Base-by-base conservation (phyloP, 2,329 filamentous ascomycete species). In the Colletotrichum navitas region DNA sequence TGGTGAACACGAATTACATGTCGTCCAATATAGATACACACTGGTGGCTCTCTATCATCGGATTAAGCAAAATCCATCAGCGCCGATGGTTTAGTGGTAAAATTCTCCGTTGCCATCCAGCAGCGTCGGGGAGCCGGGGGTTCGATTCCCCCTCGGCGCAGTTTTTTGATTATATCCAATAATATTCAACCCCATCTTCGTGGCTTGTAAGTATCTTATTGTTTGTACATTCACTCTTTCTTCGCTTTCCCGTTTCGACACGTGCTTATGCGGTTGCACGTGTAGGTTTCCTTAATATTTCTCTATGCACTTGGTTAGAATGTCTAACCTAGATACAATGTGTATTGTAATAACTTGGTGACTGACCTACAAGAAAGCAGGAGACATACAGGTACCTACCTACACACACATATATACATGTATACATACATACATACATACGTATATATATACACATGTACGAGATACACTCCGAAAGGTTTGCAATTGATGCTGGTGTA, bases 31-130 rank as follows among this genome's bases (percentile, higher is more conserved):
- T 16, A 6, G 1, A 43, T 4, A 1, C 11, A 0, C 1, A 7
- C 4, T 1, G 4, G 6, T 2, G 3, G 0, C 0, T 0, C 0
- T 1, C 1, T 1, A 1, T 0, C 18, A 60, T 60, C 24, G 2
- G 14, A 60, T 24, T 8, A 47, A 29, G 11, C 6, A n/a, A 2
- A 2, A 24, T 36, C 26, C 18, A 24, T 14, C 29, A 8, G 59
- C 59, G 59, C 45, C 43, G 59, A 61, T 61, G 59, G 59, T 61
- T 61, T 61, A 61, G 59, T 61, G 59, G 59, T 61, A 61, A 61
- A 61, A 61, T 61, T 61, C 59, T 61, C 59, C 59, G 59, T 61
- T 61, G 59, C 59, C 59, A 61, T 49, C 43, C 12, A 36, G 59
- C 59, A 61, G 59, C 59, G 59, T 61, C 59, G 59, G 59, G 59